phyloP scores from a whole-genome alignment of 2,329 filamentous ascomycete genomes.

The Parastagonospora nodorum region DNA sequence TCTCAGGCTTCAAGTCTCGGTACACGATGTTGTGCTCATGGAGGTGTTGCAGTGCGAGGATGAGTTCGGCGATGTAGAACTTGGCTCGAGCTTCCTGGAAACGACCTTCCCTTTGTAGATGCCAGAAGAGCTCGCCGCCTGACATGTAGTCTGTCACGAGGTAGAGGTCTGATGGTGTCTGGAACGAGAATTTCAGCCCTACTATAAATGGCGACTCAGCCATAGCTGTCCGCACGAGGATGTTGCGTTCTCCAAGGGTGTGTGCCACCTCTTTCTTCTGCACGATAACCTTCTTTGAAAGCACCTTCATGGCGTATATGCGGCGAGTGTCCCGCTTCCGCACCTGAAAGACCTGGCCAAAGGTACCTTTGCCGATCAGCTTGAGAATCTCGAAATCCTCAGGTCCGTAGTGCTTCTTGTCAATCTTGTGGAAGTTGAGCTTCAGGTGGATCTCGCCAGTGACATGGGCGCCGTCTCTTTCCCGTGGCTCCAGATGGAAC shows the following conservation, averaged over 20 bases:
- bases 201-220: slow-evolving; percentile 97
- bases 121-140: slow-evolving; percentile 97
- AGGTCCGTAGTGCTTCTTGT: slow-evolving; percentile 86
- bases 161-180: slow-evolving; percentile 94
- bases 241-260: slow-evolving; percentile 95
- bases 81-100: slow-evolving; percentile 95
- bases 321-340: slow-evolving; percentile 94
- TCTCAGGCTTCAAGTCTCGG: slow-evolving; percentile 95
- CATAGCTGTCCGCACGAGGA: slow-evolving; percentile 92
- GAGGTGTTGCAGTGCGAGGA: slow-evolving; percentile 90
- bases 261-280: slow-evolving; percentile 99
- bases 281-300: slow-evolving; percentile 99
- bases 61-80: slow-evolving; percentile 98
- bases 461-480: slow-evolving; percentile 76
- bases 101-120: slow-evolving; percentile 93
- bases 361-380: slow-evolving; percentile 96
- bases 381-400: slow-evolving; percentile 96
- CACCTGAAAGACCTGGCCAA: slow-evolving; percentile 98
- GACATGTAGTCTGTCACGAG: slow-evolving; percentile 99
- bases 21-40: slow-evolving; percentile 98
- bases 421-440: slow-evolving; percentile 81
- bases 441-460: slow-evolving; percentile 87
- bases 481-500: slow-evolving; percentile 80
- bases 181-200: slow-evolving; percentile 97
- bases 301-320: slow-evolving; percentile 98